These are phyloP conservation scores for Aspergillus sp. DNA, from an alignment of 2,329 filamentous ascomycete genomes.

Conservation along the genomic window DNA sequence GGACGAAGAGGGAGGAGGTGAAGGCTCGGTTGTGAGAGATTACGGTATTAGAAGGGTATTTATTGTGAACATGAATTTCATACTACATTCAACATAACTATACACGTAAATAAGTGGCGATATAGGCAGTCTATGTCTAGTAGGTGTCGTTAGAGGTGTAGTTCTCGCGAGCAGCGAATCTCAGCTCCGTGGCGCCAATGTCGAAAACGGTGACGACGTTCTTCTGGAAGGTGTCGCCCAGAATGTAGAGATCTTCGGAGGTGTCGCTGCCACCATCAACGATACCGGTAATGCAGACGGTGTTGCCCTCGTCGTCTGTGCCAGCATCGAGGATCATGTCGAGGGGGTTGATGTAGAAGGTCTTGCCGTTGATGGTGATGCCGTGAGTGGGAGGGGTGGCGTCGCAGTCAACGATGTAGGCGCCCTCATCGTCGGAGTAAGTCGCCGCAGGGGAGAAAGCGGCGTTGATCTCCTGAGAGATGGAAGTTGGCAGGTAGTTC, in stretches of 20 bases:
- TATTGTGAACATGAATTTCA: too few species aligned
- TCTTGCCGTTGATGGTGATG: conserved; percentile 41
- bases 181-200: conserved; percentile 48
- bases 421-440: conserved; percentile 31
- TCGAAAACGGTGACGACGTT: conserved; percentile 54
- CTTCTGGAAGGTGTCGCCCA: conserved; percentile 51
- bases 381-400: conserved; percentile 45
- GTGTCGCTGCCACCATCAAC: conserved; percentile 15
- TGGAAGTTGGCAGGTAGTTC: conserved; percentile 39
- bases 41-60: too few species aligned
- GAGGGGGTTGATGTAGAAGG: conserved; percentile 30
- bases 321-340: conserved; percentile 33
- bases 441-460: conserved; percentile 45
- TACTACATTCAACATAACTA: not conserved
- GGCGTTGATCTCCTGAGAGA: conserved; percentile 40
- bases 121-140: not conserved
- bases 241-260: conserved; percentile 21
- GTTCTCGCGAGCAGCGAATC: conserved; percentile 15
- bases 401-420: conserved; percentile 46
- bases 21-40: not conserved
- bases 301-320: conserved; percentile 16
- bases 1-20: not conserved
- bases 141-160: conserved; percentile 9
- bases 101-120: not conserved
- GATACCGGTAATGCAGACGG: conserved; percentile 21